These are phyloP conservation scores for Tetracladium setigerum DNA, from an alignment of 495 filamentous ascomycete genomes.

Conservation along the genomic window DNA sequence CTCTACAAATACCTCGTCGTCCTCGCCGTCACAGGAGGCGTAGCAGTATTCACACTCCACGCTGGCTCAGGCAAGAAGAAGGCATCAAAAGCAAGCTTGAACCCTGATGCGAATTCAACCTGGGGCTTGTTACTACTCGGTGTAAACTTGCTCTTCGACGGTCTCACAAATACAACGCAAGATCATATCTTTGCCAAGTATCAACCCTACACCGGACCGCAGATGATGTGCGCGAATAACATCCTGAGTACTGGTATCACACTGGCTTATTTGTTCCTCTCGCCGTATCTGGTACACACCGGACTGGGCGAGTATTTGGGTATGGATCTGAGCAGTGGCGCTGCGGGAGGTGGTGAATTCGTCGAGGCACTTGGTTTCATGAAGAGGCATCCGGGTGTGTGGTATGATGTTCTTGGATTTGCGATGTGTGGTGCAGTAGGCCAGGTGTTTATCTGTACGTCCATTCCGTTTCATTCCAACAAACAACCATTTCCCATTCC, in stretches of 20 bases:
- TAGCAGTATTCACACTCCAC: conserved; percentile 91
- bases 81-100: conserved; percentile 25
- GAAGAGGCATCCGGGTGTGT: conserved; percentile 63
- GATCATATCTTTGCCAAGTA: conserved; percentile 85
- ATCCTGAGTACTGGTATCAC: conserved; percentile 72
- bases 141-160: conserved; percentile 94
- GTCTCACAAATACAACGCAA: conserved; percentile 92
- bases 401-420: conserved; percentile 82
- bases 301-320: conserved; percentile 57
- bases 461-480: conserved; percentile 1
- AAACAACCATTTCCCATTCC: neutral
- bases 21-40: conserved; percentile 78
- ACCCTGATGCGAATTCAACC: conserved; percentile 41
- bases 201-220: conserved; percentile 74
- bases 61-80: conserved; percentile 62
- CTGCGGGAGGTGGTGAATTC: conserved; percentile 55
- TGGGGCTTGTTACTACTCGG: conserved; percentile 81
- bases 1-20: conserved; percentile 97
- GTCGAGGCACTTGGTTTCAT: conserved; percentile 74
- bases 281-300: conserved; percentile 66
- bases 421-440: conserved; percentile 88
- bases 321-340: conserved; percentile 51
- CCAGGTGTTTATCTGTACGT: conserved; percentile 89
- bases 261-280: conserved; percentile 62
- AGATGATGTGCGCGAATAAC: conserved; percentile 99